Evolutionary conservation across 2,329 filamentous ascomycete species (phyloP).

Genomic region (Penicillium sp.): DNA sequence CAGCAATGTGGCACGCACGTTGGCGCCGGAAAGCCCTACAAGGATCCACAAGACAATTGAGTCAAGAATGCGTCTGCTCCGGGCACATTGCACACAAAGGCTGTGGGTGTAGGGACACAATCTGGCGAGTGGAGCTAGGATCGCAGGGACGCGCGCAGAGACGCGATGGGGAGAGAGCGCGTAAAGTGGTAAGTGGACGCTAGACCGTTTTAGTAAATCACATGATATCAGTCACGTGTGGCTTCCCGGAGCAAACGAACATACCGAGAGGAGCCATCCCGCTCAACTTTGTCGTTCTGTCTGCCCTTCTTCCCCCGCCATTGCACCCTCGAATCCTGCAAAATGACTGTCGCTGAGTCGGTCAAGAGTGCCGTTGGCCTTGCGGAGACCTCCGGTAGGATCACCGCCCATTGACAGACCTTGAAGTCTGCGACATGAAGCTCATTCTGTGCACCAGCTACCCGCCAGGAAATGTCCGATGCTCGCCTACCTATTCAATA

Average conservation of each 20-base stretch:
- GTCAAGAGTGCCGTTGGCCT: conserved; percentile 47
- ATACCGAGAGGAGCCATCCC: conserved; percentile 24
- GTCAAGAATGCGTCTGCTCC: conserved; percentile 9
- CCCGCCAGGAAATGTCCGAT: conserved; percentile 84
- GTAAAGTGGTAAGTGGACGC: conserved; percentile 35
- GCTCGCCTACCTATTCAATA: conserved; percentile 83
- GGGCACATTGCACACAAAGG: conserved; percentile 15
- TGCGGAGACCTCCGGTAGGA: conserved; percentile 37
- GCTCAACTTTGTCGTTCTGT: conserved; percentile 22
- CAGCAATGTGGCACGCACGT: conserved; percentile 16
- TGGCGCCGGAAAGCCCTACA: conserved; percentile 7
- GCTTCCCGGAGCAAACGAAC: conserved; percentile 24
- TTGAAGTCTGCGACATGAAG: conserved; percentile 10
- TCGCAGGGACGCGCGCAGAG: conserved; percentile 28
- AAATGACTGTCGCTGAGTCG: conserved; percentile 46
- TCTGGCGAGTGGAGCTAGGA: conserved; percentile 24
- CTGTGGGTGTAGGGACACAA: conserved; percentile 27
- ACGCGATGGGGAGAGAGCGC: conserved; percentile 33
- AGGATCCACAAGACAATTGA: conserved; percentile 11
- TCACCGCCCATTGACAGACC: conserved; percentile 22
- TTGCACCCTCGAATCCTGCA: conserved; percentile 15
- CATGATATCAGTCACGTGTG: conserved; percentile 12
- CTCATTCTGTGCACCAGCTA: conserved; percentile 22
- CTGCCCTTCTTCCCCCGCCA: conserved; percentile 16
- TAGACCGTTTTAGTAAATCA: conserved; percentile 22